Evolutionary conservation across 345 rosid genomes (phyloP).

Genomic region (Populus davidiana): DNA sequence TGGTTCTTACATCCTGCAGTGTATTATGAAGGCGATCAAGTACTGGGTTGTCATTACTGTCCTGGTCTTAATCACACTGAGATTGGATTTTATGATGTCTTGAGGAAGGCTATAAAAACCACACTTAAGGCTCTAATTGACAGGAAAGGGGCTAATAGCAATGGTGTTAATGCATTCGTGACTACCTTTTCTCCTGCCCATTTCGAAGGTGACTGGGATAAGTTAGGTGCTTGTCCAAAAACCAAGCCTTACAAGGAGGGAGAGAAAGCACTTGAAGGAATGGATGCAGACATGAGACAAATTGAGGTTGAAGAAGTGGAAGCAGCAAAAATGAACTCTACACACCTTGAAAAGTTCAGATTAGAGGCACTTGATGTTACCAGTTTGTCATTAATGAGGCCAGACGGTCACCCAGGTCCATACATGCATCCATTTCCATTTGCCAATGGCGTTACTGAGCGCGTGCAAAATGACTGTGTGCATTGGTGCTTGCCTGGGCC

Average conservation of each 20-base stretch:
- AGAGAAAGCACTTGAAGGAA: constrained; percentile 64
- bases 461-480: constrained; percentile 84
- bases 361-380: constrained; percentile 75
- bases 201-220: constrained; percentile 96
- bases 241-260: constrained; percentile 65
- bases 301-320: constrained; percentile 64
- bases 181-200: constrained; percentile 88
- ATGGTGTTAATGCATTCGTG: constrained; percentile 38
- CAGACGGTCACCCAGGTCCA: constrained; percentile 95
- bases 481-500: constrained; percentile 99
- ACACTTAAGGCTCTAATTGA: constrained; percentile 44
- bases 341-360: constrained; percentile 29
- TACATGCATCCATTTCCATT: constrained; percentile 78
- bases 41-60: constrained; percentile 84
- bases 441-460: constrained; percentile 64
- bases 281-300: constrained; percentile 67
- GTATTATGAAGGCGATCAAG: constrained; percentile 56
- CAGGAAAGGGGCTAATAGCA: constrained; percentile 30
- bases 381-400: constrained; percentile 61
- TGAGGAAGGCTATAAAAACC: constrained; percentile 71
- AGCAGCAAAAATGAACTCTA: constrained; percentile 37
- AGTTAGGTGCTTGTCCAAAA: constrained; percentile 79
- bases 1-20: constrained; percentile 95
- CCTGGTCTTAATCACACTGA: constrained; percentile 67
- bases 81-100: constrained; percentile 69